Base-by-base conservation (phyloP, 805 yeast genomes). In the Pichia exigua region DNA sequence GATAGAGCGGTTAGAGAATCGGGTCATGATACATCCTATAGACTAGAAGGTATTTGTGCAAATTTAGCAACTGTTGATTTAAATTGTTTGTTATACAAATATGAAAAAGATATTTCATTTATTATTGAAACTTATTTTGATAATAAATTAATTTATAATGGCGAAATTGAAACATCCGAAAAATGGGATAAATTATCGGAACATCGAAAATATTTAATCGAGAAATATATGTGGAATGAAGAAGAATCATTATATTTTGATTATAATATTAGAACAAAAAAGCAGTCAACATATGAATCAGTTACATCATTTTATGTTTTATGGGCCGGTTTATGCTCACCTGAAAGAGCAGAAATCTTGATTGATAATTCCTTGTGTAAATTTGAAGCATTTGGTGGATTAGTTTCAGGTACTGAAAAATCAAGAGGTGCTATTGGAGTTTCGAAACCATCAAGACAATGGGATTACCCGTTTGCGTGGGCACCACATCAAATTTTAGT, bases 401-500 rank as follows among this genome's bases (percentile, higher is more conserved):
- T 92, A 11, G 96, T 82, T 1, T 83, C 96, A 0, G 95, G 97
- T 40, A 85, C 96, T 0, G 75, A 79, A 58, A 65, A 74, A 57
- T 82, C 91, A 2, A 72, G 96, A 58, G 95, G 96, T 41, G 79
- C 75, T 26, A 70, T 87, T 39, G 79, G 84, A 1, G 67, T 86
- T 18, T 74, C 78, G 43, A 73, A 89, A 61, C 97, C 95, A n/a
- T 80, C 85, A 13, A 75, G 98, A 66, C 99, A 92, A 69, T 92
- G 99, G 99, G 99, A 92, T 66, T 94, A 85, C 66, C 99, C 99
- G 2, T 88, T 73, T 63, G 98, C 98, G 1, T 92, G 99, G 99
- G 97, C 98, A 0, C 98, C 99, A 3, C 98, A 94, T 65, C 99
- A 92, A 68, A 87, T 92, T 18, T 66, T 92, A 50, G 92, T 96